phyloP scores from a whole-genome alignment of 148 eudicot species.

The Diospyros kaki region DNA sequence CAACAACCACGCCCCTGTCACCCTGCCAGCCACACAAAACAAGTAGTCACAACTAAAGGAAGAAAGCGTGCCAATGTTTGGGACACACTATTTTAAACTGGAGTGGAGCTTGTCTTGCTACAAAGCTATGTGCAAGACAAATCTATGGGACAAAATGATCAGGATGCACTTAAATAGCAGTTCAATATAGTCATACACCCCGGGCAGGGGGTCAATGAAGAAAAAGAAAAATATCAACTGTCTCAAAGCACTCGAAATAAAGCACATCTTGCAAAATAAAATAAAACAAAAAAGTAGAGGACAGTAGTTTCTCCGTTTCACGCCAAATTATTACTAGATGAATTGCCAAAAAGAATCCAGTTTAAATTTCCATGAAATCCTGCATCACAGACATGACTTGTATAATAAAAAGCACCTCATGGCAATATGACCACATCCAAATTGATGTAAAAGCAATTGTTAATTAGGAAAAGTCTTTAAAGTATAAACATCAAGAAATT shows the following conservation, averaged over 20 bases:
- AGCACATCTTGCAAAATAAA: too few relatives aligned
- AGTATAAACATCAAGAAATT: too few relatives aligned
- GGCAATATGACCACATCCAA: neutral
- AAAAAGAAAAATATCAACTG: too few relatives aligned
- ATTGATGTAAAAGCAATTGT: neutral
- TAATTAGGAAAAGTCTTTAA: too few relatives aligned
- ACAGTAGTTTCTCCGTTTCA: neutral
- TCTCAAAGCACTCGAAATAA: too few relatives aligned
- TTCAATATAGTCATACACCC: too few relatives aligned
- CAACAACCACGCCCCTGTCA: conserved; percentile 19
- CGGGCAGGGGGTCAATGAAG: too few relatives aligned
- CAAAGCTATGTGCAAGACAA: too few relatives aligned
- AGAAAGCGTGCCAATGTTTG: neutral
- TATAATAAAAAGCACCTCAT: neutral
- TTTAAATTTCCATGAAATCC: neutral
- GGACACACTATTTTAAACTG: neutral
- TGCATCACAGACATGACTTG: neutral
- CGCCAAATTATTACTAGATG: neutral
- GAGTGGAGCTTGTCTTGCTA: too few relatives aligned
- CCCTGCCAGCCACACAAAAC: conserved; percentile 37
- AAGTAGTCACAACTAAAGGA: neutral
- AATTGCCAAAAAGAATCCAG: neutral
- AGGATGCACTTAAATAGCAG: too few relatives aligned
- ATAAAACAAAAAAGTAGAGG: too few relatives aligned
- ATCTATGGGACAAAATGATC: too few relatives aligned